Conservation (phyloP, 345 rosid species). For the Kandelia obovata region DNA sequence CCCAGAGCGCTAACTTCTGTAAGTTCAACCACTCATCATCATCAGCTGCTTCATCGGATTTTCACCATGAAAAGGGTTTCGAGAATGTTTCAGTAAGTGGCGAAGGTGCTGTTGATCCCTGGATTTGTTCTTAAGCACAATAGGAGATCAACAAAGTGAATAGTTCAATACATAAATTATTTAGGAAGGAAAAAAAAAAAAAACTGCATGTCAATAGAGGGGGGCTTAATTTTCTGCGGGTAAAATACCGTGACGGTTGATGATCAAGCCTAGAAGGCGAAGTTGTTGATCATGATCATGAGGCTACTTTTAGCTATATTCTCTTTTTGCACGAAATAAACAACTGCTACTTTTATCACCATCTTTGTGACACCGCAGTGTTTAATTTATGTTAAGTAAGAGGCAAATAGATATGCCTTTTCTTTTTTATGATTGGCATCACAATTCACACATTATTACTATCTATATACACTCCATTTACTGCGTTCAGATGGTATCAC, state of each 20-base stretch:
- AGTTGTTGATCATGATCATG: too few relatives aligned
- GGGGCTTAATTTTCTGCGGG: not conserved
- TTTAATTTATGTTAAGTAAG: not conserved
- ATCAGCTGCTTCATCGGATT: constrained; percentile 40
- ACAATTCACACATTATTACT: constrained; percentile 1
- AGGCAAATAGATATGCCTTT: not conserved
- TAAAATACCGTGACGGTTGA: too few relatives aligned
- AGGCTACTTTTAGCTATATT: too few relatives aligned
- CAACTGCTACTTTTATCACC: too few relatives aligned
- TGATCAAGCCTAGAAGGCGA: too few relatives aligned
- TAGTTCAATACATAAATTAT: too few relatives aligned
- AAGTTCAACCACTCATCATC: constrained; percentile 37
- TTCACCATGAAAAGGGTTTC: constrained; percentile 45
- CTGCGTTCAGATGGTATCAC: too few relatives aligned
- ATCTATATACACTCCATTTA: too few relatives aligned
- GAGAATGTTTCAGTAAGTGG: constrained; percentile 50
- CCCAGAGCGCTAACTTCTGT: constrained; percentile 27
- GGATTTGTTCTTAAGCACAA: constrained; percentile 66
- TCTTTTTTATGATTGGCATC: constrained; percentile 2
- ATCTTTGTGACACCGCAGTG: not conserved
- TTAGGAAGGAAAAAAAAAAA: too few relatives aligned
- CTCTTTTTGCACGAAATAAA: too few relatives aligned
- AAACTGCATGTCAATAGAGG: too few relatives aligned
- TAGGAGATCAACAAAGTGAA: constrained; percentile 13
- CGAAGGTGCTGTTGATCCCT: constrained; percentile 57